Conservation (phyloP, 208 protist genomes). For the Acanthamoeba lugdunensis region DNA sequence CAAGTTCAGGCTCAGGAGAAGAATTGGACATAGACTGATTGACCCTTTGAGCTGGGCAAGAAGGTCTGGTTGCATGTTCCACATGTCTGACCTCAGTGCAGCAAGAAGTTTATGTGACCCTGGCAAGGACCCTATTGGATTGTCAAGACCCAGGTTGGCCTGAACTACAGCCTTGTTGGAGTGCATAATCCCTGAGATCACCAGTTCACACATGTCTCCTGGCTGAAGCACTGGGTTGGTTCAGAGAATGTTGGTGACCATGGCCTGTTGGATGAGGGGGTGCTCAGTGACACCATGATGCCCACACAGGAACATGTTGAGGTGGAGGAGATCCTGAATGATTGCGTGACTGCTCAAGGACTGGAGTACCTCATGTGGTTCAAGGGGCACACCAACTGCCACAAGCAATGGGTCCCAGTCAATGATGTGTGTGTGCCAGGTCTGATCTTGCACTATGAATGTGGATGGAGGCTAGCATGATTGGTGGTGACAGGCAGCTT, state of each 20-base stretch:
- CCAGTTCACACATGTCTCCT: neutral
- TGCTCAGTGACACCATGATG: neutral
- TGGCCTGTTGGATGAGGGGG: no score
- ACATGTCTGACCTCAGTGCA: neutral
- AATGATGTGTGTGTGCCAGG: no score
- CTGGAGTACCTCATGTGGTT: neutral
- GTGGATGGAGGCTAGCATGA: no score
- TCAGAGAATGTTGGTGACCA: no score
- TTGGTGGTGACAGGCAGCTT: no score
- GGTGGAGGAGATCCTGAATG: neutral
- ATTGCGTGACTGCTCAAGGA: neutral
- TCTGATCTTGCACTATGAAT: no score
- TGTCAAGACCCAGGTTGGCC: neutral
- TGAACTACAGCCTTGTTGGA: neutral
- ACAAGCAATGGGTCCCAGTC: neutral
- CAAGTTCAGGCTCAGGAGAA: neutral
- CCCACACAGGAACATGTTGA: neutral
- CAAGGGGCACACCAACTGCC: neutral
- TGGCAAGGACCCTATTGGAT: neutral
- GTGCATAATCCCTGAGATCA: neutral
- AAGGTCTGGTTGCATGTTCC: neutral
- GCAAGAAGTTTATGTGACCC: neutral
- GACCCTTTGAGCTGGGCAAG: neutral
- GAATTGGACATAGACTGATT: neutral
- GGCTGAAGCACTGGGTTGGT: neutral